Evolutionary conservation across 2,329 filamentous ascomycete genomes (phyloP).

Genomic region (Rhynchosporium secalis): DNA sequence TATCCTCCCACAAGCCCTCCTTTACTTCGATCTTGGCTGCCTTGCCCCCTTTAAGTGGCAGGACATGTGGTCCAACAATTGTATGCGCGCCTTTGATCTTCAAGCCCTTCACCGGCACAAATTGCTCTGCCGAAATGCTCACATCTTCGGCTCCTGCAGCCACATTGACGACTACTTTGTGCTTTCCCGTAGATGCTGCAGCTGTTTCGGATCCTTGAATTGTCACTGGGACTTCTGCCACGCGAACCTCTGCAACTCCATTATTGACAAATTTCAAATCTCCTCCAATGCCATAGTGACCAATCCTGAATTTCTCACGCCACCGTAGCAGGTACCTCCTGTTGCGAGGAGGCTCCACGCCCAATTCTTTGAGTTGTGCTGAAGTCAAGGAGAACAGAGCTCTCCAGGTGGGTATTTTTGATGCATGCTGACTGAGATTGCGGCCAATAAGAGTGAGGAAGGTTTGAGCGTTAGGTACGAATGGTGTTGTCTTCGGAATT

Average conservation of each 20-base stretch:
- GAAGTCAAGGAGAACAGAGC: constrained; percentile 82
- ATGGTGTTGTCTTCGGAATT: constrained; percentile 73
- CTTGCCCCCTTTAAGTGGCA: constrained; percentile 64
- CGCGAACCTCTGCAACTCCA: constrained; percentile 53
- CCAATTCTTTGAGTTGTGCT: constrained; percentile 75
- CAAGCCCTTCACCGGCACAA: constrained; percentile 62
- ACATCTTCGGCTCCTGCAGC: constrained; percentile 46
- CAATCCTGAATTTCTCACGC: constrained; percentile 80
- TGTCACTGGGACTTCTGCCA: constrained; percentile 43
- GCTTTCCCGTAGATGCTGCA: constrained; percentile 53
- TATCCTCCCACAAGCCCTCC: constrained; percentile 93
- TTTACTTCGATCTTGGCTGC: constrained; percentile 68
- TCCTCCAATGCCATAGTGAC: constrained; percentile 77
- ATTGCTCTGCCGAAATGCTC: constrained; percentile 39
- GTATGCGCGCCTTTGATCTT: constrained; percentile 66
- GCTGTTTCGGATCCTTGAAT: constrained; percentile 46
- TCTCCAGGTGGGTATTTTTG: constrained; percentile 90
- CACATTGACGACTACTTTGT: constrained; percentile 59
- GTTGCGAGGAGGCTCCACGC: constrained; percentile 80
- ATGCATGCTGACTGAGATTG: constrained; percentile 74
- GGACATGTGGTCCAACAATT: constrained; percentile 74
- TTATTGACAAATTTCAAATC: constrained; percentile 72
- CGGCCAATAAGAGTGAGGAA: constrained; percentile 93
- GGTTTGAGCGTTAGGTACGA: constrained; percentile 80
- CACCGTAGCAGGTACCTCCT: constrained; percentile 84